Base-by-base conservation (phyloP, 1,139 yeast species). In the Entelexis sorbosivorans region DNA sequence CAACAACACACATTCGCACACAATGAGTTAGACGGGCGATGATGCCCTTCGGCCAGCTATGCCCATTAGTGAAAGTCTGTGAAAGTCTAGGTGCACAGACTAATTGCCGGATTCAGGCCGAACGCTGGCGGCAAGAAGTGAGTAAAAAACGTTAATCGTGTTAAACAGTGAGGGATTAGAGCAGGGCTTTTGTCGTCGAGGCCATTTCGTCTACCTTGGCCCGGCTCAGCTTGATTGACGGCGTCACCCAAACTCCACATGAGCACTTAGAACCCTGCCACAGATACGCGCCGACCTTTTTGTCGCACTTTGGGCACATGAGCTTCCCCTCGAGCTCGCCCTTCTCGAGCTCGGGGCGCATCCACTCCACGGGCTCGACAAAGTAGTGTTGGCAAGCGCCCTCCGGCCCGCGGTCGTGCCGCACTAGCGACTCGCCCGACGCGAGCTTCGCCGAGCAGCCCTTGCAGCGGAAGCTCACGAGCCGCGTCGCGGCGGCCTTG, bases 191-290 rank as follows among this genome's bases (percentile, higher is more conserved):
- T 22, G 49, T 45, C 38, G 45, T 50, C 33, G 51, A 32, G 38
- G 58, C 52, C 56, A 84, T 73, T 55, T 76, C 78, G 63, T 89
- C 96, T 6, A 86, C 91, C 64, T 86, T 84, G 4, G 89, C 82
- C 38, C 81, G 71, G 64, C 82, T 91, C 48, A 91, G 66, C 64
- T 85, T 88, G 55, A 93, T 76, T 1, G 95, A 95, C 0, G 99
- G 98, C 6, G 87, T 76, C 72, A 91, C 81, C 99, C 99, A 91
- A 60, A 78, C 78, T 2, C 97, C 96, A 68, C 99, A 91, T 52
- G 94, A 80, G 65, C 99, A 91, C 59, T 94, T 73, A 5, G 89
- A 79, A 0, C 99, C 99, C 63, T 81, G 85, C 99, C 99, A 91
- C 57, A 82, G 79, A 64, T 88, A 91, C 0, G 88, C 89, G 6